Base-by-base conservation (phyloP, 1,139 yeast genomes). In the Arxiozyma telluris region DNA sequence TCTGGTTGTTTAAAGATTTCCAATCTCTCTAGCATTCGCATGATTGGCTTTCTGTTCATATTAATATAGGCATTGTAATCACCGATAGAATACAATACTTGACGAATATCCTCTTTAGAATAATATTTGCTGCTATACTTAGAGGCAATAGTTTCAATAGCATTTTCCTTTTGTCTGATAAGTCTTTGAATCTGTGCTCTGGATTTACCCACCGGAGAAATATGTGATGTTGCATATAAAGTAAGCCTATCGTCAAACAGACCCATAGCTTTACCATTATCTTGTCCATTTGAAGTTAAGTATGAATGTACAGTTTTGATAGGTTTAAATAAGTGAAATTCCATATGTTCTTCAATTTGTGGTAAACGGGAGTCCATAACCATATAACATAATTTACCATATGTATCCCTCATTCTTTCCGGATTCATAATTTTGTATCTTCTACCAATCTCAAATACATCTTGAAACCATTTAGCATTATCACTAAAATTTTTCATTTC, bases 391-490 rank as follows among this genome's bases (percentile, higher is more conserved):
- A 85, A 71, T 63, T 84, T 84, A 47, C 93, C 93, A 65, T 81
- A 85, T 2, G 82, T 81, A 61, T 82, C 85, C 55, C 89, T 75
- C 86, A 85, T 82, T 61, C 80, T 76, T 60, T 84, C 89, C 0
- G 93, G 93, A 64, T 84, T 84, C 89, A 84, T 82, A 59, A 85
- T 81, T 64, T 84, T 84, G 69, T 84, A 84, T 51, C 93, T 75
- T 60, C 93, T 75, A 27, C 93, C 93, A 57, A 84, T 79, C 67
- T 84, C 93, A 66, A 84, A 84, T 18, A 84, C 72, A 45, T 68
- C 70, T 63, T 84, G 76, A 65, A 80, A 84, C 88, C 90, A 84
- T 44, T 77, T 80, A 1, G 84, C 82, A 64, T 84, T 82, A 55
- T 80, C 82, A 42, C 78, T 73, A 61, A 83, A 84, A 59, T 83